Conservation (phyloP, 73 alveolate genomes). For the Stentor coeruleus region DNA sequence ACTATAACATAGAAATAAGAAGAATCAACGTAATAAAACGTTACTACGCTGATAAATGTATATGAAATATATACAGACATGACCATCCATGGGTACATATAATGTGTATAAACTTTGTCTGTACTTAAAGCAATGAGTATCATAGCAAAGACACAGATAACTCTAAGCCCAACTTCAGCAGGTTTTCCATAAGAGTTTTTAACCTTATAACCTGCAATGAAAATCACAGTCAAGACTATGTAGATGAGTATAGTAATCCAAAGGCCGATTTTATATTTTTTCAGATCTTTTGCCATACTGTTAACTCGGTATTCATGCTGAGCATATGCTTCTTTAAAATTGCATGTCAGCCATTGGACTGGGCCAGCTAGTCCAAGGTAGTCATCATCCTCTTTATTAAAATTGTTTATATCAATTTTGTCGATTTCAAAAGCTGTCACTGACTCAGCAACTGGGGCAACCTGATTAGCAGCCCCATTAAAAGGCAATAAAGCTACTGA, state of each 20-base stretch:
- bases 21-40: neutral
- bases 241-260: slow-evolving; percentile 6
- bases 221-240: neutral
- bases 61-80: neutral
- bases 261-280: neutral
- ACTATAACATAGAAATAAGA: slow-evolving; percentile 4
- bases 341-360: slow-evolving; percentile 22
- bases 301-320: slow-evolving; percentile 24
- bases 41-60: neutral
- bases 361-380: slow-evolving; percentile 24
- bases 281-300: neutral
- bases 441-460: slow-evolving; percentile 6
- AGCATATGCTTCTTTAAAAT: neutral
- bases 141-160: neutral
- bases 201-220: neutral
- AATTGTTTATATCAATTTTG: neutral
- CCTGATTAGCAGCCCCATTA: neutral
- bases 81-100: slow-evolving; percentile 14
- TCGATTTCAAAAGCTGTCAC: slow-evolving; percentile 9
- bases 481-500: neutral
- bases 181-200: neutral
- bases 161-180: neutral
- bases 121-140: neutral
- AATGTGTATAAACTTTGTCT: neutral
- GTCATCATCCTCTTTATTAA: slow-evolving; percentile 9